These are phyloP conservation scores for Aspergillus carbonarius DNA, from an alignment of 2,329 filamentous ascomycete species.

Conservation along the genomic window DNA sequence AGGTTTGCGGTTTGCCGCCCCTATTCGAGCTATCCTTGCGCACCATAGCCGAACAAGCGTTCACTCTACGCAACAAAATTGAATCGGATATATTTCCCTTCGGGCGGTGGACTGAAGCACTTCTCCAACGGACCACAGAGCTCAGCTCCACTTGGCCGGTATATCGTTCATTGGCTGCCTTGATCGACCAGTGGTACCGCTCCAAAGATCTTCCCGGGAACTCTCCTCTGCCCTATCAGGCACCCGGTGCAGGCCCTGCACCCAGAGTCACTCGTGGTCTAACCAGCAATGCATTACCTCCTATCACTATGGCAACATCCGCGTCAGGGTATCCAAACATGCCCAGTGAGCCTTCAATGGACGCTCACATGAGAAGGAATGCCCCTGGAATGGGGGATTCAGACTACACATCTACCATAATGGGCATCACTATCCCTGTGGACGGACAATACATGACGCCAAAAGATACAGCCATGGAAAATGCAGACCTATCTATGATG, in stretches of 20 bases:
- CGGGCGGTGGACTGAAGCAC: constrained; percentile 33
- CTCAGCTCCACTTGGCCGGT: constrained; percentile 35
- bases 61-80: constrained; percentile 27
- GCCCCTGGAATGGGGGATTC: constrained; percentile 17
- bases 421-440: constrained; percentile 34
- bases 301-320: constrained; percentile 6
- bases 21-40: constrained; percentile 39
- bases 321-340: constrained; percentile 5
- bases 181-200: constrained; percentile 30
- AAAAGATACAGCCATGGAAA: constrained; percentile 33
- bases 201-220: constrained; percentile 16
- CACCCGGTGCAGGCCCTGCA: constrained; percentile 2
- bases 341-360: constrained; percentile 12
- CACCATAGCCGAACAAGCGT: constrained; percentile 37
- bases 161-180: constrained; percentile 31
- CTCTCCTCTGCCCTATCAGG: constrained; percentile 10
- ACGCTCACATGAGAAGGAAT: constrained; percentile 11
- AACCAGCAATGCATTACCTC: constrained; percentile 1
- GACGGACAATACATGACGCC: constrained; percentile 34
- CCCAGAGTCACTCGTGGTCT: background rate
- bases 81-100: constrained; percentile 37
- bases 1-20: constrained; percentile 36
- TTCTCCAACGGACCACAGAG: constrained; percentile 28
- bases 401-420: constrained; percentile 28
- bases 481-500: constrained; percentile 26